Percentiles rank a stretch among this genome's conserved stretches.
phyloP scores from a whole-genome alignment of 148 eudicot species.

The Camellia japonica region DNA sequence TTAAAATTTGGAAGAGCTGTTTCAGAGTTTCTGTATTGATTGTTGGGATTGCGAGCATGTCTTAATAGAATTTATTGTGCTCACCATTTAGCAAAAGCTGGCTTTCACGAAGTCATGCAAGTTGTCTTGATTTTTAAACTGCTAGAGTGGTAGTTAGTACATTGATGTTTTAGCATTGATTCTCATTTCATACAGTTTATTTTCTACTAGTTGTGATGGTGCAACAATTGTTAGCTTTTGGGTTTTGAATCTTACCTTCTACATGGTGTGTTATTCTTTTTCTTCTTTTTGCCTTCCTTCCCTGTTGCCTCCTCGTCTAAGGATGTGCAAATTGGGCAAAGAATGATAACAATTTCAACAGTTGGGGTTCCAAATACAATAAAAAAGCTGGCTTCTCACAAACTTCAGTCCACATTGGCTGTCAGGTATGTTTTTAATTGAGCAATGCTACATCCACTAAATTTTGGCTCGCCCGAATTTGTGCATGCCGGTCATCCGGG shows the following conservation, averaged over 20 bases:
- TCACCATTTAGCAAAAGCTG: neutral
- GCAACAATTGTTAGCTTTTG: neutral
- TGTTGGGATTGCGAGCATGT: neutral
- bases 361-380: slow-evolving; percentile 99
- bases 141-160: neutral
- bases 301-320: slow-evolving; percentile 22
- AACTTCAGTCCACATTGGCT: slow-evolving; percentile 98
- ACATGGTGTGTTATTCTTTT: neutral
- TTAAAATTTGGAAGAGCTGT: neutral
- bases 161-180: neutral
- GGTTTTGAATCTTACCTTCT: neutral
- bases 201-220: neutral
- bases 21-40: neutral
- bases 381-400: slow-evolving; percentile 77
- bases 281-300: neutral
- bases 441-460: no score
- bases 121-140: neutral
- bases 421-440: slow-evolving; percentile 46
- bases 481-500: no score
- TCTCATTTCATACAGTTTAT: neutral
- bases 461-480: no score
- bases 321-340: slow-evolving; percentile 96
- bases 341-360: slow-evolving; percentile 97
- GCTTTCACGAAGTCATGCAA: neutral
- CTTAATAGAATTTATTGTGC: neutral